Conservation (phyloP, 108 stramenopile species). For the Nitzschia sp. region DNA sequence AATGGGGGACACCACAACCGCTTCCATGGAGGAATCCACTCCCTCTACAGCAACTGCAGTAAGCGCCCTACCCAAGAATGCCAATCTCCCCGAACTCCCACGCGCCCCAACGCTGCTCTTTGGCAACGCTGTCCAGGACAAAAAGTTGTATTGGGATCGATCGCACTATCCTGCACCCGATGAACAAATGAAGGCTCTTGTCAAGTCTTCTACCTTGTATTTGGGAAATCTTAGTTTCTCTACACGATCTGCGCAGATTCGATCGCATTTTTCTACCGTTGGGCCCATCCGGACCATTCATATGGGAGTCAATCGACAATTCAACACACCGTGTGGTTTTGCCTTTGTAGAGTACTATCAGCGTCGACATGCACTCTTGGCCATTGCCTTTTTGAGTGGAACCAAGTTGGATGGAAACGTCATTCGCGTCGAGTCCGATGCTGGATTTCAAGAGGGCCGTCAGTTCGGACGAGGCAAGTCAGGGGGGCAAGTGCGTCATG, state of each 20-base stretch:
- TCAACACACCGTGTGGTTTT: constrained; percentile 92
- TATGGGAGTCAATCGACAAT: constrained; percentile 89
- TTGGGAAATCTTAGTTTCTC: constrained; percentile 95
- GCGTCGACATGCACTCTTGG: constrained; percentile 67
- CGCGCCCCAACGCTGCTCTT: constrained; percentile 68
- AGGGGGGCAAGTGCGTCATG: constrained; percentile 95
- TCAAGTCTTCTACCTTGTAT: constrained; percentile 78
- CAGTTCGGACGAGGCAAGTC: constrained; percentile 90
- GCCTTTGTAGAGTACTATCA: constrained; percentile 89
- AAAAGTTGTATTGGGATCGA: constrained; percentile 84
- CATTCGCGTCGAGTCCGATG: constrained; percentile 94
- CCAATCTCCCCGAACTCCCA: constrained; percentile 23
- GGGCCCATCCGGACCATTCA: constrained; percentile 85
- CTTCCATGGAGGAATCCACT: background rate
- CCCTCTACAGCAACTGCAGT: background rate
- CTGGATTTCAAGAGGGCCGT: constrained; percentile 91
- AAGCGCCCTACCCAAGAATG: background rate
- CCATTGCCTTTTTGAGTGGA: constrained; percentile 74
- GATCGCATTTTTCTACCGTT: constrained; percentile 77
- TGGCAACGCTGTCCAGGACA: constrained; percentile 57
- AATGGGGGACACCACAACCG: background rate
- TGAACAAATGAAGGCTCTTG: constrained; percentile 70
- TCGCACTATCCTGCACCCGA: constrained; percentile 76
- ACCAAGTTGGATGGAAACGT: constrained; percentile 89
- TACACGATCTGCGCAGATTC: constrained; percentile 82